Evolutionary conservation across 331 rosid species (phyloP), one percentile per base, ranked within the genome.

Genomic region (Dryas integrifolia): DNA sequence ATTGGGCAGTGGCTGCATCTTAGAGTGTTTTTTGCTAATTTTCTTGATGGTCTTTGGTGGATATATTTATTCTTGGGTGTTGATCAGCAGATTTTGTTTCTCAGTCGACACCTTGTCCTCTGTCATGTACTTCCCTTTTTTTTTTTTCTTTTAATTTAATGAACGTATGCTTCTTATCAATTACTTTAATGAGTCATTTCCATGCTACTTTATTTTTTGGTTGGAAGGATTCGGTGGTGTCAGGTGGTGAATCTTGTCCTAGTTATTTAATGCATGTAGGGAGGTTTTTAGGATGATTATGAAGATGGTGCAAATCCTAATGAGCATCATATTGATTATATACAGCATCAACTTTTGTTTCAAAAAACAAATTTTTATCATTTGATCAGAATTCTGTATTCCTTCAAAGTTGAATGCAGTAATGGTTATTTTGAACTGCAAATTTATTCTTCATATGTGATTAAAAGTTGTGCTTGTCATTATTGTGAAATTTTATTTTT

Each of bases 401-500:
- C n/a, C 49, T 35, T 50, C 35, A 49, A 52, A 39, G 45, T 24
- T 5, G 14, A 64, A 16, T 41, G 71, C 9, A 7, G 18, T 30
- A 52, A 53, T 52, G 63, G 45, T 0, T 40, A 4, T 7, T 65
- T 53, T 65, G 41, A 39, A 52, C 62, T 64, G 49, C 11, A 51
- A 12, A 49, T 16, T 43, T 61, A 21, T 21, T 49, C 24, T 75
- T 70, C 58, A 48, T 26, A 11, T 67, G 47, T 38, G 60, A 56
- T 49, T 43, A 35, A 56, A 26, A 55, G 45, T 3, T 57, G 62
- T 58, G 62, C 74, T 56, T 39, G 69, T 78, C 80, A 76, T 81
- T 78, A 67, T 62, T 78, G 51, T 65, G 50, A 71, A 59, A 57
- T 76, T 69, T 82, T 79, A 77, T 82, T 70, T 82, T 73, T 65